Evolutionary conservation across 2,329 filamentous ascomycete genomes (phyloP), one percentile per base, ranked within the genome.

Genomic region (Intubia oerlemansii): DNA sequence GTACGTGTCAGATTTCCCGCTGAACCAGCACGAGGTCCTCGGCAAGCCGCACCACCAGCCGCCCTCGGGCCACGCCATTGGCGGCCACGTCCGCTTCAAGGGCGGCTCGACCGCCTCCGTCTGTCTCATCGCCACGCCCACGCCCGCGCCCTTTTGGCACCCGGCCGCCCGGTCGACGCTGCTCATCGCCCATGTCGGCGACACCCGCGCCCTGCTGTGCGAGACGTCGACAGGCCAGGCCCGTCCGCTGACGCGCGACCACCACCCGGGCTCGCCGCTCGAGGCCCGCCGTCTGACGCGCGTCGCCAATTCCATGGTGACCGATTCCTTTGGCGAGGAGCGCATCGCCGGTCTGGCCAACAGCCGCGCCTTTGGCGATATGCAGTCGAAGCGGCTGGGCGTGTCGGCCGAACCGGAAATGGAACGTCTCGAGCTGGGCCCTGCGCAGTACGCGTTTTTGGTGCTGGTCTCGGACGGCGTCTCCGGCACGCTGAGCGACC

Each of bases 311-410:
- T 74, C 59, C 16, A 85, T 95, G 46, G 75, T 92, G 12, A 88
- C 85, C 0, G 88, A 98, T 52, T 90, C 80, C 19, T 98, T 98
- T 48, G 88, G 88, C 44, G 88, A 98, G 52, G 84, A 95, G 52
- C 81, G 88, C 40, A 88, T 98, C 49, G 73, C 73, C 10, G 85
- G 88, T 0, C 62, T 98, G 1, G 88, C 88, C 40, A 98, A 98
- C 52, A 90, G 80, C 18, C 77, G 88, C 17, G 66, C 88, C 4
- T 95, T 98, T 46, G 88, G 88, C 16, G 88, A 98, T 53, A 81
- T 93, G 52, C 65, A 66, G 19, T 79, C 72, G 32, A 98, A 98
- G 52, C 76, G 85, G 30, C 74, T 95, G 29, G 88, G 88, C 17
- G 85, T 98, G 10, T 84, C 76, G 4, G 88, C 88, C 2, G 88